phyloP scores from a whole-genome alignment of 257 asterid species.

The Cordia subcordata region DNA sequence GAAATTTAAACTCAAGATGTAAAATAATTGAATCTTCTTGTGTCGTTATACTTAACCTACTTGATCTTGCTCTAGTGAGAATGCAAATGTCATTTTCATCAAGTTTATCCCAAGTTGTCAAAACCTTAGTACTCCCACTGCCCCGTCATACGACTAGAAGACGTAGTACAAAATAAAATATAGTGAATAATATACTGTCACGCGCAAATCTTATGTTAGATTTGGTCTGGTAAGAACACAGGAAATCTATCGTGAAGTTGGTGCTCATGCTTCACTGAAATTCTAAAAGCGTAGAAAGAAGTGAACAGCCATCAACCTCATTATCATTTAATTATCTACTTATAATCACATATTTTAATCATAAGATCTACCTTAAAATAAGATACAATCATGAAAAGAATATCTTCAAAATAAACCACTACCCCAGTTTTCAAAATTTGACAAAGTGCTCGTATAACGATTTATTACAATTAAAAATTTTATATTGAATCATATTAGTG shows the following conservation, averaged over 20 bases:
- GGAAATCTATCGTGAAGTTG: constrained; percentile 26
- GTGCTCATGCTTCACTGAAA: constrained; percentile 35
- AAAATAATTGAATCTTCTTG: too few species aligned
- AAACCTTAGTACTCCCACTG: too few species aligned
- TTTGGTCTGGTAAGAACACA: constrained; percentile 31
- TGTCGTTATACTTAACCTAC: too few species aligned
- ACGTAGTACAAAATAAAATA: not conserved
- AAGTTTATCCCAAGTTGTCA: not conserved
- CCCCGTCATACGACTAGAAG: not conserved
- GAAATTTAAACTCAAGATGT: too few species aligned
- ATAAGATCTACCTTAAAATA: constrained; percentile 37
- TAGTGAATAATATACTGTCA: constrained; percentile 8
- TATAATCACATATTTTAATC: constrained; percentile 17
- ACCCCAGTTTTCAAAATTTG: too few species aligned
- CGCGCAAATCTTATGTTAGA: constrained; percentile 45
- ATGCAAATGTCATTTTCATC: not conserved
- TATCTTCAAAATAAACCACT: constrained; percentile 19
- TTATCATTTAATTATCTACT: constrained; percentile 31
- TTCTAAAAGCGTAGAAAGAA: constrained; percentile 12
- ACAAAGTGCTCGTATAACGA: too few species aligned
- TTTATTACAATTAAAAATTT: too few species aligned
- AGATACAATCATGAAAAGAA: constrained; percentile 31
- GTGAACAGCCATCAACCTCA: constrained; percentile 7
- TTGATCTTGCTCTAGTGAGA: not conserved
- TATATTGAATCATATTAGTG: too few species aligned